These are phyloP conservation scores for Berkeleyomyces basicola DNA, from an alignment of 2,329 filamentous ascomycete genomes.

Conservation along the genomic window DNA sequence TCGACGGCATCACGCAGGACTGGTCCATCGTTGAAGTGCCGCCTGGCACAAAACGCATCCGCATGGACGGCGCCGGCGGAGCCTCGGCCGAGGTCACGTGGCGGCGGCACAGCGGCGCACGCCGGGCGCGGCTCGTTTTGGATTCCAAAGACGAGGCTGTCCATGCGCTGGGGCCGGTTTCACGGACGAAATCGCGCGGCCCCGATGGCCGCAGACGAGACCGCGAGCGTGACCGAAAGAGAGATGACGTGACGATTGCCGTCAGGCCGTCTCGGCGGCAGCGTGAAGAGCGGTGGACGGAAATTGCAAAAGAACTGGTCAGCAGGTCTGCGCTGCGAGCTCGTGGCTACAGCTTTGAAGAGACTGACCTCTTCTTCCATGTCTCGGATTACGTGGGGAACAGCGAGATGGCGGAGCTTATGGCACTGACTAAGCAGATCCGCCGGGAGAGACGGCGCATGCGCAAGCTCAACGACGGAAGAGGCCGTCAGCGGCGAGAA, in stretches of 20 bases:
- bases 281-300: slow-evolving; percentile 68
- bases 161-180: slow-evolving; percentile 17
- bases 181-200: neutral
- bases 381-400: slow-evolving; percentile 65
- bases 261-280: slow-evolving; percentile 21
- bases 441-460: slow-evolving; percentile 3
- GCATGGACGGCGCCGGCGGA: slow-evolving; percentile 63
- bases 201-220: slow-evolving; percentile 31
- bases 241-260: slow-evolving; percentile 33
- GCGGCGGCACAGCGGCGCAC: slow-evolving; percentile 63
- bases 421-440: slow-evolving; percentile 7
- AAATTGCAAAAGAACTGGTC: slow-evolving; percentile 88
- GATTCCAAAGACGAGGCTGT: slow-evolving; percentile 34
- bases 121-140: slow-evolving; percentile 56
- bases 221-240: slow-evolving; percentile 21
- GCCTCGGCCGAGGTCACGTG: slow-evolving; percentile 62
- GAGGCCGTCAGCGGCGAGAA: neutral
- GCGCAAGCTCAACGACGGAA: neutral
- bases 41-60: slow-evolving; percentile 65
- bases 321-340: slow-evolving; percentile 72
- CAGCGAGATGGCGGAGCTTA: slow-evolving; percentile 3
- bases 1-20: slow-evolving; percentile 54
- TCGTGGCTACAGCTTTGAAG: slow-evolving; percentile 74
- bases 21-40: slow-evolving; percentile 77
- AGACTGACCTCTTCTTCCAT: slow-evolving; percentile 81